Evolutionary conservation across 805 yeast species (phyloP), one percentile per base, ranked within the genome.

Genomic region (Hagleromyces aurorensis): DNA sequence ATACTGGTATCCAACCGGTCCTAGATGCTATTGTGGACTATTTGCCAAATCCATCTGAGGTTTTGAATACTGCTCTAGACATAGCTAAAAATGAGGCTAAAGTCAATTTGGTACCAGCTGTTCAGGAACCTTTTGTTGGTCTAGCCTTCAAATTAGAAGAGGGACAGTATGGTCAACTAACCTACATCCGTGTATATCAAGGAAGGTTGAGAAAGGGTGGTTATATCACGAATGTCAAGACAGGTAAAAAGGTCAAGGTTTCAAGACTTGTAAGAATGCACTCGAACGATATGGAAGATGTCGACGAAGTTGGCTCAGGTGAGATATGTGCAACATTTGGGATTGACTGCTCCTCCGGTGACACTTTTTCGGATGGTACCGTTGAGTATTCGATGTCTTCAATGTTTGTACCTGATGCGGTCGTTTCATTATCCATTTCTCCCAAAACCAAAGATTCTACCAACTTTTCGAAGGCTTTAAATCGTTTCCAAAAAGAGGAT

Each of bases 321-420:
- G 98, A 91, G 65, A 91, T 91, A 49, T 91, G 99, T 66, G 99
- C 99, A 32, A 89, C 97, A 35, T 91, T 91, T 50, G 99, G 99
- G 63, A 83, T 91, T 46, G 98, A 91, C 59, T 91, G 99, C 70
- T 78, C 97, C 7, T 91, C 98, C 9, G 99, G 99, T 52, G 98
- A 91, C 54, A 85, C 97, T 9, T 91, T 91, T 61, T 79, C 94
- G 25, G 94, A 84, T 44, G 94, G 91, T 32, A 67, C 70, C 9
- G 65, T 76, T 32, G 68, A 76, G 48, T 78, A 82, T 48, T 78
- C 98, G 32, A 89, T 91, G 97, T 76, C 93, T 33, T 85, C 96
- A 4, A 91, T 91, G 98, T 91, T 69, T 62, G 98, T 91, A 39
- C 99, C 99, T 5, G 99, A 91, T 59, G 95, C 99, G 1, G 99